Conservation (phyloP, 2,329 filamentous ascomycete species). For the Neopestalotiopsis rosae region DNA sequence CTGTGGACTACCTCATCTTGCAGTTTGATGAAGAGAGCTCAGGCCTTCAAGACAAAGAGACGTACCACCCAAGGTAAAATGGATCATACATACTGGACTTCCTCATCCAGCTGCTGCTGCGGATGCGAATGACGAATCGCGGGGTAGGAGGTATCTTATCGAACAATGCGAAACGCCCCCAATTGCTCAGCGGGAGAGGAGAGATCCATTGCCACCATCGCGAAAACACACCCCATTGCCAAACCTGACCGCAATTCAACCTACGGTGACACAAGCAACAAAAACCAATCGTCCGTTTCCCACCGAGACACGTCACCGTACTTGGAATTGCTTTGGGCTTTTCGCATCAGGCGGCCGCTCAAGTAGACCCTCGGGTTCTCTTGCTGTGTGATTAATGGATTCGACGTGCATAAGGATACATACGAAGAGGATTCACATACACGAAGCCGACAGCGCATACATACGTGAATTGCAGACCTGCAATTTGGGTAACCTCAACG, state of each 20-base stretch:
- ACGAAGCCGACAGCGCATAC: background rate
- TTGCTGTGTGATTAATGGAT: background rate
- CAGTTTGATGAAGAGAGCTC: constrained; percentile 10
- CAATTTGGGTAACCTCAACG: background rate
- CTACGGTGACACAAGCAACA: background rate
- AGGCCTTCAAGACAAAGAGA: background rate
- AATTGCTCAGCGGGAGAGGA: background rate
- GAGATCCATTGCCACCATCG: constrained; percentile 3
- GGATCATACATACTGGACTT: background rate
- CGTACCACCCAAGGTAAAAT: too few relatives aligned
- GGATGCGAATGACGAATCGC: constrained; percentile 15
- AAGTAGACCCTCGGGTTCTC: background rate
- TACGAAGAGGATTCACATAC: background rate
- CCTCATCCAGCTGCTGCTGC: constrained; percentile 3
- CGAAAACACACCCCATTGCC: background rate
- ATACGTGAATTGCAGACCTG: background rate
- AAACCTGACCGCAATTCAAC: constrained; percentile 6
- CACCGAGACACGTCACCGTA: constrained; percentile 14
- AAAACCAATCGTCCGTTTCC: background rate
- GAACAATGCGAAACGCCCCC: background rate
- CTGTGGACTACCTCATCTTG: constrained; percentile 6
- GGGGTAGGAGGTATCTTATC: constrained; percentile 8
- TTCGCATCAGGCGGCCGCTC: background rate
- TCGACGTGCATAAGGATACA: background rate
- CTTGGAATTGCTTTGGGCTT: constrained; percentile 3